Evolutionary conservation across 1,284 basidiomycete species (phyloP), one percentile per base, ranked within the genome.

Genomic region (Puccinia horiana): DNA sequence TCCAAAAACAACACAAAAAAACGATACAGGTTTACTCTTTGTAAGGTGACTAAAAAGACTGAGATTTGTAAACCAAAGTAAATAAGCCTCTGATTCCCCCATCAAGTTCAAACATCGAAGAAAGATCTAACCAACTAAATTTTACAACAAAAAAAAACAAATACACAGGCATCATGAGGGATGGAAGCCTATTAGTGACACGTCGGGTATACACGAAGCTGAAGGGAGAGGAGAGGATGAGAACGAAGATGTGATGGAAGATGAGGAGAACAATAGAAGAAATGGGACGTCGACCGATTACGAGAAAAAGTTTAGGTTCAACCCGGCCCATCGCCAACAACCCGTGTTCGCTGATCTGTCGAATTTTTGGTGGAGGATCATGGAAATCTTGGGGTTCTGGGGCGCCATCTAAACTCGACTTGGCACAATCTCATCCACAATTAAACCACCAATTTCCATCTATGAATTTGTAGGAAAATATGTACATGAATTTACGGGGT

Each of bases 21-120:
- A n/a, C n/a, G 26, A 18, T 20, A 23, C 42, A 80, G 77, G 29
- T 80, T 80, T 44, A 80, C 77, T 1, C 63, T 80, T n/a, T 80
- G 77, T 72, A 72, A 80, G 58, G 67, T 80, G 44, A 80, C 77
- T 16, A 80, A 80, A 67, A 80, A 80, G 52, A 67, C 49, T 11
- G 52, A 56, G 29, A 80, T 56, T 40, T 80, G 77, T 54, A 40
- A 70, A 69, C 77, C 77, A 49, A 80, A 80, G 77, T 80, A 49
- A 54, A 65, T 44, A 5, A 4, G 42, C 12, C 18, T 23, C 49
- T 35, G n/a, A 32, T 8, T 44, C 18, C 9, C 35, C 14, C 52
- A 49, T 40, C 5, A 4, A 47, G 11, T 29, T 73, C 29, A 52
- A 69, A 69, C 6, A 14, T 42, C 9, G 35, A 14, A 69, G 26